phyloP scores from a whole-genome alignment of 768 basidiomycete species.

The Lactarius pseudohatsudake region DNA sequence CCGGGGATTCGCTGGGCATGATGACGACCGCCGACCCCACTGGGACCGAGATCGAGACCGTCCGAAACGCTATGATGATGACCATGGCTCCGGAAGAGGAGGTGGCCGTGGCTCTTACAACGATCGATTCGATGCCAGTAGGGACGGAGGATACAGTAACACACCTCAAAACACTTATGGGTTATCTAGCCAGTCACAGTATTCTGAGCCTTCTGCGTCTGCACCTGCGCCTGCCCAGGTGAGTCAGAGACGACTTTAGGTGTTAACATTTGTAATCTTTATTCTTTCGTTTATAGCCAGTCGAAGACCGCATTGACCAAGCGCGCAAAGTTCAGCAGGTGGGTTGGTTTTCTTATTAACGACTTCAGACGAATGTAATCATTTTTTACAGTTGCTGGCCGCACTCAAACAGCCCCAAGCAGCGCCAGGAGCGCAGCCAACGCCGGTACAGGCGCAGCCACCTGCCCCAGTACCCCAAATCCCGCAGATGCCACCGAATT shows the following conservation, averaged over 20 bases:
- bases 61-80: slow-evolving; percentile 37
- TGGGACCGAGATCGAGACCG: slow-evolving; percentile 27
- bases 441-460: slow-evolving; percentile 34
- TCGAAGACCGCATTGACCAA: slow-evolving; percentile 84
- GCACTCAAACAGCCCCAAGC: slow-evolving; percentile 72
- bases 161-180: slow-evolving; percentile 28
- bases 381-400: slow-evolving; percentile 54
- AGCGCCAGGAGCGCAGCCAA: slow-evolving; percentile 41
- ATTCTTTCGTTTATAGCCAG: slow-evolving; percentile 38
- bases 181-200: slow-evolving; percentile 37
- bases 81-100: slow-evolving; percentile 35
- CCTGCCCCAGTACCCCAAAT: slow-evolving; percentile 31
- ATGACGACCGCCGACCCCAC: slow-evolving; percentile 27
- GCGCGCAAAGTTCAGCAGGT: slow-evolving; percentile 84
- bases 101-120: slow-evolving; percentile 43
- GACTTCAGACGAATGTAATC: slow-evolving; percentile 7
- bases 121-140: slow-evolving; percentile 32
- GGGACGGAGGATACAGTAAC: slow-evolving; percentile 30
- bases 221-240: slow-evolving; percentile 34
- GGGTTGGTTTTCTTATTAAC: background rate
- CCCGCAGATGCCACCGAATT: slow-evolving; percentile 32
- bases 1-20: slow-evolving; percentile 25
- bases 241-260: slow-evolving; percentile 14
- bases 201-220: slow-evolving; percentile 32
- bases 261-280: background rate